phyloP scores from a whole-genome alignment of 2,329 filamentous ascomycete genomes.

The Ophiostoma ips region DNA sequence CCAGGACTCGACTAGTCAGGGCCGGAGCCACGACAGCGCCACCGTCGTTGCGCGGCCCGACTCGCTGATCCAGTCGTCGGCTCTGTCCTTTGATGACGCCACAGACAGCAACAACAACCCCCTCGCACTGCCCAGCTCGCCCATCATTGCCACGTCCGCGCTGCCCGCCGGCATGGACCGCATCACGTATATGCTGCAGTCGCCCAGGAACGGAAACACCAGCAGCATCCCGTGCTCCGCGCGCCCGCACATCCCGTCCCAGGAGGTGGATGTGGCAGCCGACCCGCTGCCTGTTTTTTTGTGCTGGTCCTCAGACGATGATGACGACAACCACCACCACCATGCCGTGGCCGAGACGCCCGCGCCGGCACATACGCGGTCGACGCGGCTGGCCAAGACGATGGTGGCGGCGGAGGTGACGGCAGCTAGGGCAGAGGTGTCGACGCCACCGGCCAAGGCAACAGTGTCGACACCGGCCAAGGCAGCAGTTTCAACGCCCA shows the following conservation, averaged over 20 bases:
- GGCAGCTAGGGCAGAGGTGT: no score
- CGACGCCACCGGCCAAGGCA: no score
- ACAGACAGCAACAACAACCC: neutral
- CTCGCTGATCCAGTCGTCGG: conserved; percentile 4
- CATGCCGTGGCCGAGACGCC: no score
- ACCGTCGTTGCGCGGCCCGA: neutral
- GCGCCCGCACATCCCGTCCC: neutral
- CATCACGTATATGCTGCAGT: conserved; percentile 3
- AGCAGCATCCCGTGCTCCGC: neutral
- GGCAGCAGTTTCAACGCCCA: no score
- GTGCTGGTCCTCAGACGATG: neutral
- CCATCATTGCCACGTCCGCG: neutral
- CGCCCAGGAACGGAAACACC: no score
- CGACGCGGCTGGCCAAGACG: neutral
- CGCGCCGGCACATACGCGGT: no score
- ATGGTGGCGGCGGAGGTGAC: neutral
- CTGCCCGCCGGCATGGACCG: conserved; percentile 5
- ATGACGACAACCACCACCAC: neutral
- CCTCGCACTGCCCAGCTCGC: conserved; percentile 6
- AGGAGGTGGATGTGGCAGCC: neutral
- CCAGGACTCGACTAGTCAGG: neutral
- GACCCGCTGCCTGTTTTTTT: no score
- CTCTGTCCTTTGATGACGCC: neutral
- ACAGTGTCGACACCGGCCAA: no score
- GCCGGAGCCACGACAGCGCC: neutral